A percentile compares a stretch with the other conserved stretches of the same genome.
These are phyloP conservation scores for Sporothrix pseudoabietina DNA, from an alignment of 2,329 filamentous ascomycete species.

Conservation along the genomic window DNA sequence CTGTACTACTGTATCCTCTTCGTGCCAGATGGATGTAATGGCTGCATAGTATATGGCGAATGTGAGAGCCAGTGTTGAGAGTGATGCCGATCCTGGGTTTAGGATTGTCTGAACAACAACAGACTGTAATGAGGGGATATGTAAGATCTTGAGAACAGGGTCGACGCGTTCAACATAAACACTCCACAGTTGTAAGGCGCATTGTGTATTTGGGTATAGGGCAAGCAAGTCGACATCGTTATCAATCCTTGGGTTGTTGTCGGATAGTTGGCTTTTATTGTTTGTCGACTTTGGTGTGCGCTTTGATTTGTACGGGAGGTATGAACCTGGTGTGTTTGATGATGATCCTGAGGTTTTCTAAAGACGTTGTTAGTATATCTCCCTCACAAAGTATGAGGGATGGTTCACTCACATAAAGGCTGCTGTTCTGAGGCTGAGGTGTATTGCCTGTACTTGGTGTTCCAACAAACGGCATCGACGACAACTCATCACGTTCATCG, in stretches of 20 bases:
- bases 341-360: not conserved
- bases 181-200: constrained; percentile 13
- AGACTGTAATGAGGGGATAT: constrained; percentile 10
- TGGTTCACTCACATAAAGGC: not conserved
- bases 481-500: not conserved
- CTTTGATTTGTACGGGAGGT: not conserved
- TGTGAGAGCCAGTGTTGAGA: not conserved
- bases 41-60: constrained; percentile 26
- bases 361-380: not conserved
- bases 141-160: constrained; percentile 20
- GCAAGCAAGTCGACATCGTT: not conserved
- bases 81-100: not conserved
- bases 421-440: not conserved
- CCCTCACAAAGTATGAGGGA: too few relatives aligned
- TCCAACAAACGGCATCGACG: not conserved
- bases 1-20: not conserved
- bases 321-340: not conserved
- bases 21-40: not conserved
- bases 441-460: not conserved
- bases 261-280: not conserved
- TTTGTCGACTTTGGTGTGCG: not conserved
- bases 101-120: constrained; percentile 10
- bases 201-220: not conserved
- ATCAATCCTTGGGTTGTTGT: not conserved
- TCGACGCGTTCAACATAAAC: constrained; percentile 18